Evolutionary conservation across 208 protist species (phyloP).

Genomic region (Crithidia acanthocephali): DNA sequence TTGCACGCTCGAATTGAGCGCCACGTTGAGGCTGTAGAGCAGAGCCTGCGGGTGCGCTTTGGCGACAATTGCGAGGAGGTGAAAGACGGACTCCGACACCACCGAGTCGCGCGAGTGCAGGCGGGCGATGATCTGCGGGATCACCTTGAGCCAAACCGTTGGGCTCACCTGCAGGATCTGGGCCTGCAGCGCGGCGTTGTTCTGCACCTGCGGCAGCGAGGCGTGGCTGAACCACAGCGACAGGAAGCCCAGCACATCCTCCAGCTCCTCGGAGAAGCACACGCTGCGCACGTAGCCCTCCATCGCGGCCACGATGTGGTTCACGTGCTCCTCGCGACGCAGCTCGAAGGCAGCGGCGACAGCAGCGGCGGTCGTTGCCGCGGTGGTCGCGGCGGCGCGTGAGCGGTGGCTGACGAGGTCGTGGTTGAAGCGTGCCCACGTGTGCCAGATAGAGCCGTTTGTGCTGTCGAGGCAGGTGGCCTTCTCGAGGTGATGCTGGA

Average conservation of each 20-base stretch:
- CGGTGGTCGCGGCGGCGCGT: constrained; percentile 6
- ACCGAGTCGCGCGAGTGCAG: constrained; percentile 93
- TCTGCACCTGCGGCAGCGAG: constrained; percentile 53
- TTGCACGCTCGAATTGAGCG: constrained; percentile 75
- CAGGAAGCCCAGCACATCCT: constrained; percentile 99
- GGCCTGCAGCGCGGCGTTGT: constrained; percentile 68
- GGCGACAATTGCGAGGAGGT: constrained; percentile 95
- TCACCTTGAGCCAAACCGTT: constrained; percentile 99
- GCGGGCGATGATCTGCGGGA: constrained; percentile 99
- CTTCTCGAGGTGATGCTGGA: constrained; percentile 67
- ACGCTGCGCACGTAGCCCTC: constrained; percentile 96
- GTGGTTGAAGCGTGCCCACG: constrained; percentile 97
- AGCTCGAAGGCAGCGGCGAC: constrained; percentile 15
- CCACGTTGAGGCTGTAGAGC: constrained; percentile 99
- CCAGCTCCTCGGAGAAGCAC: constrained; percentile 83
- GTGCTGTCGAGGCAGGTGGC: constrained; percentile 87
- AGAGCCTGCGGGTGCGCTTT: constrained; percentile 99
- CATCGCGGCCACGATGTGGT: constrained; percentile 91
- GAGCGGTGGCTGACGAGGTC: constrained; percentile 50
- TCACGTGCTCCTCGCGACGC: constrained; percentile 41
- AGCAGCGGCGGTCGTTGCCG: neutral
- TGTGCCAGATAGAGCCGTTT: constrained; percentile 98
- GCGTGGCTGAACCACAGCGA: constrained; percentile 98
- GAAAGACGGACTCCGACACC: constrained; percentile 94
- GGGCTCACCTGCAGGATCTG: constrained; percentile 94